phyloP scores from a whole-genome alignment of 352 stramenopile genomes.

The Peronospora tabacina region DNA sequence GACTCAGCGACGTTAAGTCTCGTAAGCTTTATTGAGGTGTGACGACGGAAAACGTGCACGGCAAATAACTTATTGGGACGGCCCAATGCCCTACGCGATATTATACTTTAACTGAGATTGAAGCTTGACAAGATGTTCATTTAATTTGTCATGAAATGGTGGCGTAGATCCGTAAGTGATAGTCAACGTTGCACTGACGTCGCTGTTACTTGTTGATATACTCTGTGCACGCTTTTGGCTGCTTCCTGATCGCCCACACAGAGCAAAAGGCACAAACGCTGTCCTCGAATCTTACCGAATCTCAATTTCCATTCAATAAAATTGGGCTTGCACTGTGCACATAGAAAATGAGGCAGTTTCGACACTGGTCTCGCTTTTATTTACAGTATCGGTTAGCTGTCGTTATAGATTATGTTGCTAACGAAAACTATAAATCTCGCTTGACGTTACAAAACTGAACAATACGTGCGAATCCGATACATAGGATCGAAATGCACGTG shows the following conservation, averaged over 20 bases:
- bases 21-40: conserved; percentile 16
- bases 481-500: too few relatives aligned
- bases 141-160: conserved; percentile 9
- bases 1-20: conserved; percentile 17
- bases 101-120: too few relatives aligned
- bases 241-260: conserved; percentile 4
- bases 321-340: neutral
- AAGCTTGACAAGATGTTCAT: neutral
- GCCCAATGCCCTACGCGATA: neutral
- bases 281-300: neutral
- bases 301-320: neutral
- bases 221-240: conserved; percentile 7
- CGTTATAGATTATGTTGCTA: conserved; percentile 18
- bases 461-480: conserved; percentile 4
- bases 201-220: conserved; percentile 15
- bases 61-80: neutral
- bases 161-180: conserved; percentile 8
- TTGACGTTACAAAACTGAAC: conserved; percentile 6
- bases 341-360: conserved; percentile 1
- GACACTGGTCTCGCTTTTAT: too few relatives aligned
- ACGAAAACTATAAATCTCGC: conserved; percentile 20
- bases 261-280: conserved; percentile 3
- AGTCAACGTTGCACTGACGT: conserved; percentile 5
- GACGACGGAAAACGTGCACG: conserved; percentile 5
- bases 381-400: conserved; percentile 4